Percentiles rank a stretch among this genome's conserved stretches.
Conservation (phyloP, 2,329 filamentous ascomycete genomes). For the Coniella lustricola region DNA sequence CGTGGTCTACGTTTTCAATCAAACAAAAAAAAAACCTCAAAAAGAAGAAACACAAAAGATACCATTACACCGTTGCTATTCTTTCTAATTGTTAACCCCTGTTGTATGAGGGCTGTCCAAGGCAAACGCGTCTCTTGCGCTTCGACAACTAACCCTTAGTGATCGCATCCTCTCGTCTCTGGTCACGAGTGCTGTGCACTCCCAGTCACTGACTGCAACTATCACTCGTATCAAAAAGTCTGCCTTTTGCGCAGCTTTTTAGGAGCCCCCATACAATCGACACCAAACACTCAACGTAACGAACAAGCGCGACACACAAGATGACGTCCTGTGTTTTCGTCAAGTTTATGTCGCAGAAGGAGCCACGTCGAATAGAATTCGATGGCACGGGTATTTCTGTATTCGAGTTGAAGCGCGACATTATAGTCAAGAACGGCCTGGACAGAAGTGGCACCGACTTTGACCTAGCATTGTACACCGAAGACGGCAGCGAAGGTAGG, state of each 20-base stretch:
- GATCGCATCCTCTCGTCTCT: not conserved
- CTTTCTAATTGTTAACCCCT: not conserved
- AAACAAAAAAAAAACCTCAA: constrained; percentile 17
- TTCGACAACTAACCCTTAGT: constrained; percentile 16
- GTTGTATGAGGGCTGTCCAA: constrained; percentile 7
- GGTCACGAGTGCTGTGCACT: constrained; percentile 5
- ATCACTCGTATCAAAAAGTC: constrained; percentile 9
- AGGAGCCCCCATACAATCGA: not conserved
- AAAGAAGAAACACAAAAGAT: constrained; percentile 18
- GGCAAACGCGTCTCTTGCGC: constrained; percentile 4
- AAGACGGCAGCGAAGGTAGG: constrained; percentile 85
- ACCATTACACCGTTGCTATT: constrained; percentile 13
- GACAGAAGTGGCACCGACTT: constrained; percentile 88
- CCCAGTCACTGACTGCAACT: not conserved
- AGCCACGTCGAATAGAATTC: constrained; percentile 89
- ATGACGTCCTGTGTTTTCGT: constrained; percentile 99
- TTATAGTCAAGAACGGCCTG: constrained; percentile 87
- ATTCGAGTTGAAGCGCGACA: constrained; percentile 97
- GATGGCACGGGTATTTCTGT: constrained; percentile 97
- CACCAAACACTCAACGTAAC: constrained; percentile 8
- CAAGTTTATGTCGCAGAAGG: constrained; percentile 99
- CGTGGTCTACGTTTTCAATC: constrained; percentile 15
- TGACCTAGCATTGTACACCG: constrained; percentile 87
- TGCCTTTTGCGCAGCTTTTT: constrained; percentile 8
- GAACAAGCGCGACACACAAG: constrained; percentile 28